phyloP scores from a whole-genome alignment of 495 filamentous ascomycete genomes.

The Xylona heveae region DNA sequence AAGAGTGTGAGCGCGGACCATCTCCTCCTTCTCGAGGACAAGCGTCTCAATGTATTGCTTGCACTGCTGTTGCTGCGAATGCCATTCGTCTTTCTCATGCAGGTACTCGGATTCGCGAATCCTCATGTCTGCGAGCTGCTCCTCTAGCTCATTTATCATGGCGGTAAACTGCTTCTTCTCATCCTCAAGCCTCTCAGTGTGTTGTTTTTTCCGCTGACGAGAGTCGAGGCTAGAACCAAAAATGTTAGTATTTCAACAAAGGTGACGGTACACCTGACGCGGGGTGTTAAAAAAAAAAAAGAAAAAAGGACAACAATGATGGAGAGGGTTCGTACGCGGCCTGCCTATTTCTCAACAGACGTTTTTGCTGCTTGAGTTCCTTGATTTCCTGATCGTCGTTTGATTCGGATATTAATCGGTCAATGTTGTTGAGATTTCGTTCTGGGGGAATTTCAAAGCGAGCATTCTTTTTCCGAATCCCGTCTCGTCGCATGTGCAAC shows the following conservation, averaged over 20 bases:
- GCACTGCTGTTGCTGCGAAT: constrained; percentile 44
- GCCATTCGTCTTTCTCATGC: constrained; percentile 43
- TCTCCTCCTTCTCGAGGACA: constrained; percentile 74
- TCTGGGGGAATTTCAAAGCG: constrained; percentile 94
- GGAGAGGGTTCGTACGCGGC: constrained; percentile 54
- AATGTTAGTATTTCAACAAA: constrained; percentile 20
- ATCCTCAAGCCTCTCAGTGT: constrained; percentile 90
- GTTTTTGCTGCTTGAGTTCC: constrained; percentile 96
- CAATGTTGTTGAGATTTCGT: constrained; percentile 84
- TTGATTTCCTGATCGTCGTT: constrained; percentile 88
- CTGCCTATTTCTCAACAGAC: constrained; percentile 81
- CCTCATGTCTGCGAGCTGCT: constrained; percentile 38
- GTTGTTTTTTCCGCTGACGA: constrained; percentile 93
- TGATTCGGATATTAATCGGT: constrained; percentile 72
- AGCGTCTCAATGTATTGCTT: constrained; percentile 55
- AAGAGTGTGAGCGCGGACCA: constrained; percentile 72
- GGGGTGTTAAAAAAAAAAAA: constrained; percentile 6
- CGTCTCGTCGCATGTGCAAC: constrained; percentile 53
- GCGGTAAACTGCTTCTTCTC: constrained; percentile 81
- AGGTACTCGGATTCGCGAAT: constrained; percentile 37
- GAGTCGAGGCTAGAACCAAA: constrained; percentile 61
- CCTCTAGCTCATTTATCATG: constrained; percentile 56
- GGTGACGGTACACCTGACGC: constrained; percentile 4
- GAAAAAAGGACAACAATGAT: constrained; percentile 12
- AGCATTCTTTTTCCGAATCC: constrained; percentile 98